Conservation (phyloP, 2,329 filamentous ascomycete species). For the Ceratocystiopsis minuta region DNA sequence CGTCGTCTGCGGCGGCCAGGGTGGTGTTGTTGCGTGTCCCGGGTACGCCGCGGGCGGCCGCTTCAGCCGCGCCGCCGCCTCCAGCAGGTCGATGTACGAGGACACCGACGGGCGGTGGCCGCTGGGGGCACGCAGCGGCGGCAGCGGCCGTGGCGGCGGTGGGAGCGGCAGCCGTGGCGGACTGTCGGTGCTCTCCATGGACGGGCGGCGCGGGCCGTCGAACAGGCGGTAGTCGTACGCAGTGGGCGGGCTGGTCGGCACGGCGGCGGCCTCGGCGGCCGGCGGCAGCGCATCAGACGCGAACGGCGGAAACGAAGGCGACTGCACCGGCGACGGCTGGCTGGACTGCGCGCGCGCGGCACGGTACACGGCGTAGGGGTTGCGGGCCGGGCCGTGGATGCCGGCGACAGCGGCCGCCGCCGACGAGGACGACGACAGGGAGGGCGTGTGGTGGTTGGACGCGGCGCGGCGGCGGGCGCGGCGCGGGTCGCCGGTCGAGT, state of each 20-base stretch:
- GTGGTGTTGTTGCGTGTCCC: background rate
- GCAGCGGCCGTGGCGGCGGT: no score
- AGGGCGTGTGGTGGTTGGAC: no score
- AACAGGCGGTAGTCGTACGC: no score
- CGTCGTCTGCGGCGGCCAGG: background rate
- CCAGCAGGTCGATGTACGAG: slow-evolving; percentile 10
- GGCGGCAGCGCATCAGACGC: background rate
- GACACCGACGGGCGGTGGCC: slow-evolving; percentile 1
- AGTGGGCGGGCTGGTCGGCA: no score
- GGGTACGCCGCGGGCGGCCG: slow-evolving; percentile 3
- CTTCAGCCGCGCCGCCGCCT: slow-evolving; percentile 9
- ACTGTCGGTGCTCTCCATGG: no score
- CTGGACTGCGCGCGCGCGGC: background rate
- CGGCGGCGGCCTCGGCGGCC: no score
- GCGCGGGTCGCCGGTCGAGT: no score
- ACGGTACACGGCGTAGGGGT: slow-evolving; percentile 1
- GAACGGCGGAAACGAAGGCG: slow-evolving; percentile 1
- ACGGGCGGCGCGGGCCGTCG: no score
- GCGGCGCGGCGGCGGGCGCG: no score
- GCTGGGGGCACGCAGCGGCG: background rate
- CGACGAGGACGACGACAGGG: no score
- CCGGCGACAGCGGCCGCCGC: no score
- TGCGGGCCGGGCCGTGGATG: background rate
- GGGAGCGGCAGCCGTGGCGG: no score
- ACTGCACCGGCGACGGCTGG: slow-evolving; percentile 1